Evolutionary conservation across 345 rosid genomes (phyloP), one percentile per base, ranked within the genome.

Genomic region (Moringa oleifera): DNA sequence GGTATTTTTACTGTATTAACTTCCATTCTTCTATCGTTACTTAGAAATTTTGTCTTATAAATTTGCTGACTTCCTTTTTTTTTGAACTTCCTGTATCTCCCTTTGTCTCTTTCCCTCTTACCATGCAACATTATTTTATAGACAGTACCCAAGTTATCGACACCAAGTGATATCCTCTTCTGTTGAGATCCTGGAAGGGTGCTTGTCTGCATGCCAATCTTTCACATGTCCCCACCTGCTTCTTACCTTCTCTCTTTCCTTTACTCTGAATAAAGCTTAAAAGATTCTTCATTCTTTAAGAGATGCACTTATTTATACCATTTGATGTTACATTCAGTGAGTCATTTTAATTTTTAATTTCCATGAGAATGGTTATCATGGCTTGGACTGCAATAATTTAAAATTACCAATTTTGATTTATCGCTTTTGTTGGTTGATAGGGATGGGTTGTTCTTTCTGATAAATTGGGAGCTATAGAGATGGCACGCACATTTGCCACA

Each of bases 391-490:
- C 6, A 5, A 33, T 33, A 33, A 5, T 4, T 4, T 33, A 33
- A 11, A 33, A 33, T 11, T 11, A 33, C 37, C 11, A 33, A 33
- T 41, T 41, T 11, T 7, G 17, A 41, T 41, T 1, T 7, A 41
- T 41, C 17, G 13, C 47, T 41, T 1, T 41, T 4, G 6, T 41
- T 41, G 62, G 52, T 59, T 50, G 50, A 61, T 71, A 94, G 99
- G 97, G 99, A 71, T 94, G 99, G 99, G 81, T 89, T 66, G 81
- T 94, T 59, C 65, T 94, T 53, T 75, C 75, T 8, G 99, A 94
- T 73, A 91, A 79, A 37, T 6, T 89, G 71, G 93, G 86, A 73
- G 76, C 80, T 49, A 83, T 91, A 49, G 97, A 91, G 81, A 78
- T 80, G 84, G 95, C 93, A 33, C 83, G 97, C 6, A 67, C 74